Percentiles rank a stretch among this genome's conserved stretches.
phyloP scores from a whole-genome alignment of 768 basidiomycete species.

The Calocybe indica region DNA sequence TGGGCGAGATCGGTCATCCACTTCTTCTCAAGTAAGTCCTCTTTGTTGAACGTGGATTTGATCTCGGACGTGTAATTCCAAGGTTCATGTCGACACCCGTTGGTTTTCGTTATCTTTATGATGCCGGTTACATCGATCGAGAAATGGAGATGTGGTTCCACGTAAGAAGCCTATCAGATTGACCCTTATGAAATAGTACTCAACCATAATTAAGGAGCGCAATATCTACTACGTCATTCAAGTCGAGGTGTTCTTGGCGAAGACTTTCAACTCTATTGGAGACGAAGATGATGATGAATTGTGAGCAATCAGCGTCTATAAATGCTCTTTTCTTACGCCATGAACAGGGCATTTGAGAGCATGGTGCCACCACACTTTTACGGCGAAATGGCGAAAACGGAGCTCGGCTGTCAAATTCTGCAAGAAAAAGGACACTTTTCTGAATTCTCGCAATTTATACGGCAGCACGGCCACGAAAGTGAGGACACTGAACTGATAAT shows the following conservation, averaged over 20 bases:
- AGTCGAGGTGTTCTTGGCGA: constrained; percentile 86
- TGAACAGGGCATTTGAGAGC: constrained; percentile 67
- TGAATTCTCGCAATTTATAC: constrained; percentile 88
- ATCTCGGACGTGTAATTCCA: neutral
- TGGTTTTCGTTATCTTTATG: constrained; percentile 89
- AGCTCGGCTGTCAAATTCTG: constrained; percentile 87
- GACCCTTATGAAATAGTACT: neutral
- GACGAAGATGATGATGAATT: constrained; percentile 65
- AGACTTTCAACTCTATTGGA: constrained; percentile 58
- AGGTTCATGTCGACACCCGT: constrained; percentile 94
- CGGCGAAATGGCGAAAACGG: constrained; percentile 96
- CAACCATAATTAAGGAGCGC: constrained; percentile 56
- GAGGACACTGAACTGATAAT: constrained; percentile 79
- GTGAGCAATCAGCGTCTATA: constrained; percentile 25
- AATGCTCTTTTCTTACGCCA: constrained; percentile 1
- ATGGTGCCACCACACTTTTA: constrained; percentile 95
- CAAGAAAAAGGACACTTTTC: constrained; percentile 87
- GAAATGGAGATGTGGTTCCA: constrained; percentile 98
- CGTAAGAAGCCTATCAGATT: constrained; percentile 36
- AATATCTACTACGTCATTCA: constrained; percentile 92
- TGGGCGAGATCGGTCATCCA: constrained; percentile 89
- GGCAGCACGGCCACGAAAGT: constrained; percentile 79
- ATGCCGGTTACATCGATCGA: constrained; percentile 87
- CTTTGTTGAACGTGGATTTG: neutral
- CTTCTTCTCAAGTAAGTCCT: constrained; percentile 73